Evolutionary conservation across 164 flowering plant genomes (phyloP), one percentile per base, ranked within the genome.

Genomic region (Vitis cinerea): DNA sequence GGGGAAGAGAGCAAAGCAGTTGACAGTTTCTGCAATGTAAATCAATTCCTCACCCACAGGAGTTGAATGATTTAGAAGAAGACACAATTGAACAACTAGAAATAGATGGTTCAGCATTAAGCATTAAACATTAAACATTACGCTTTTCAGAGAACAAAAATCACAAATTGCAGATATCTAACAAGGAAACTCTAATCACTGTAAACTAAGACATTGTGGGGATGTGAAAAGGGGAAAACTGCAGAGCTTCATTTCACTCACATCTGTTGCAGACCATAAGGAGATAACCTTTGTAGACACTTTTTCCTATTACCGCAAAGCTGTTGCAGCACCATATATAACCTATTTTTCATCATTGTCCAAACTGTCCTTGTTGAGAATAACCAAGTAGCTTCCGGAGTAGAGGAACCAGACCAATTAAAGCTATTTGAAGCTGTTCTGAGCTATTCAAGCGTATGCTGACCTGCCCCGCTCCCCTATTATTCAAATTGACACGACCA

Each of bases 351-450:
- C 77, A 77, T 74, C 79, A 83, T 74, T 82, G 81, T 70, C 81
- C 90, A 73, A 63, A 78, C 80, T 82, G 76, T 75, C 70, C 66
- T 56, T 81, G 79, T 60, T 86, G 87, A 64, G 75, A 73, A 74
- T 79, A 79, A 72, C 77, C 79, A 17, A 78, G 15, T 49, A 88
- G 56, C 82, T 88, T 91, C 73, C 76, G 83, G 58, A 88, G 19
- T 3, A 95, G 68, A 54, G 99, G 99, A 71, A 92, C n/a, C 55
- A 95, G 74, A 44, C 79, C 92, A 59, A 91, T 48, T 47, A 93
- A 70, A n/a, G 91, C 93, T 31, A 95, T 79, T 72, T 93, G 97
- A 72, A 92, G 84, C 70, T 94, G 97, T 62, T 95, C 98, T 11
- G 98, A 84, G 81, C 97, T 95, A 74, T 87, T 93, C 71, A 93